phyloP scores from a whole-genome alignment of 805 yeast species.

The Starmerella vaccinii region DNA sequence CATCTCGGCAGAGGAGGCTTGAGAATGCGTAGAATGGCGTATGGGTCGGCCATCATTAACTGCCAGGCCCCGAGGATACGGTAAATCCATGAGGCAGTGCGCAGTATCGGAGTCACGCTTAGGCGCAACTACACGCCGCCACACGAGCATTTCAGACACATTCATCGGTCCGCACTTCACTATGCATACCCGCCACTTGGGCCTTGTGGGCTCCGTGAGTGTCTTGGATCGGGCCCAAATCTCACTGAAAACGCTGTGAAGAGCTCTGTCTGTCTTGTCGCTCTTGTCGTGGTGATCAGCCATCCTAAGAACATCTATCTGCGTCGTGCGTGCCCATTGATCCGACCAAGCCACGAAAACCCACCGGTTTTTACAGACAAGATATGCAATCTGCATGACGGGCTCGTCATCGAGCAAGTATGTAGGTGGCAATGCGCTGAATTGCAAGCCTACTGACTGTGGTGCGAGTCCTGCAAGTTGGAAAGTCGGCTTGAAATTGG shows the following conservation, averaged over 20 bases:
- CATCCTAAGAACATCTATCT: constrained; percentile 43
- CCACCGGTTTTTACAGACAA: constrained; percentile 72
- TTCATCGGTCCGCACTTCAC: constrained; percentile 32
- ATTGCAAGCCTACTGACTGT: constrained; percentile 25
- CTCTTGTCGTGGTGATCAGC: constrained; percentile 11
- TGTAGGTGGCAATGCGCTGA: constrained; percentile 14
- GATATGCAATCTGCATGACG: constrained; percentile 76
- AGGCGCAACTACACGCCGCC: constrained; percentile 23
- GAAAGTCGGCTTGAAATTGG: constrained; percentile 27
- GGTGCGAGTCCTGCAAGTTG: constrained; percentile 31
- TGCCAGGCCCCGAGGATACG: constrained; percentile 17
- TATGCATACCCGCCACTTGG: constrained; percentile 31
- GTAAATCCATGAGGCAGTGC: constrained; percentile 16
- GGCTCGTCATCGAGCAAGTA: constrained; percentile 52
- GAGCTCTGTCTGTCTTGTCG: constrained; percentile 10
- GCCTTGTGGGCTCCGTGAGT: constrained; percentile 8
- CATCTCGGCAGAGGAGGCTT: not conserved
- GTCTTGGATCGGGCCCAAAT: constrained; percentile 18
- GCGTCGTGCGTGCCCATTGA: constrained; percentile 57
- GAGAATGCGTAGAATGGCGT: not conserved
- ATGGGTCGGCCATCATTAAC: not conserved
- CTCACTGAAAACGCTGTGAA: constrained; percentile 18
- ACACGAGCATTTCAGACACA: constrained; percentile 28
- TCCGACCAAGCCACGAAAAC: constrained; percentile 83
- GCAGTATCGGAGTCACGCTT: not conserved